Percentiles rank a stretch among this genome's conserved stretches.
Evolutionary conservation across 2,329 filamentous ascomycete species (phyloP).

Genomic region (Dichotomopilus funicola): DNA sequence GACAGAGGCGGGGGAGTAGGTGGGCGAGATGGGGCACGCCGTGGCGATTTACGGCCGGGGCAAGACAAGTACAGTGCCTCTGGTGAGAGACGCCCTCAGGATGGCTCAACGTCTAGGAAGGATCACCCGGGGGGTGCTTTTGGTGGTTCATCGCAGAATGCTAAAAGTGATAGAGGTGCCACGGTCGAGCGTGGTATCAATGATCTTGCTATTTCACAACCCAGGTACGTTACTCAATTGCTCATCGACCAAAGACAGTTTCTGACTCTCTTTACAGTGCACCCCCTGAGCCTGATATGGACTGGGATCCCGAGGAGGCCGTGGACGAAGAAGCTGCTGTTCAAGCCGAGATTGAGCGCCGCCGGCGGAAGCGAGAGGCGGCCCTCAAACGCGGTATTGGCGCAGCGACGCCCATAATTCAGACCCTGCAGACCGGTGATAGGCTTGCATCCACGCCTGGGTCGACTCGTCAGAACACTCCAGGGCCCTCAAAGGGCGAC

Average conservation of each 20-base stretch:
- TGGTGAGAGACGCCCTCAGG: conserved; percentile 43
- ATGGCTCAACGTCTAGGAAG: conserved; percentile 58
- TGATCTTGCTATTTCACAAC: conserved; percentile 26
- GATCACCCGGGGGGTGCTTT: conserved; percentile 52
- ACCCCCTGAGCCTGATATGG: conserved; percentile 25
- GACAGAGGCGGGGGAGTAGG: conserved; percentile 26
- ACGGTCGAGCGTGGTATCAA: conserved; percentile 38
- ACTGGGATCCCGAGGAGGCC: conserved; percentile 50
- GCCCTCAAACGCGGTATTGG: conserved; percentile 72
- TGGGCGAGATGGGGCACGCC: conserved; percentile 22
- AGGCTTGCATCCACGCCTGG: conserved; percentile 52
- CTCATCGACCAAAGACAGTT: not conserved
- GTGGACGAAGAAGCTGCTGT: conserved; percentile 54
- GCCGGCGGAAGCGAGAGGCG: conserved; percentile 76
- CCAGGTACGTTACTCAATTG: conserved; percentile 28
- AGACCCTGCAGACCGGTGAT: conserved; percentile 64
- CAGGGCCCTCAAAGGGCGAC: conserved; percentile 29
- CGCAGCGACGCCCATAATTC: conserved; percentile 64
- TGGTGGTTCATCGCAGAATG: conserved; percentile 54
- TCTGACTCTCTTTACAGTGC: conserved; percentile 2
- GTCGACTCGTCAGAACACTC: conserved; percentile 40
- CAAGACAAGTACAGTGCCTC: conserved; percentile 41
- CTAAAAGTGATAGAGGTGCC: conserved; percentile 62
- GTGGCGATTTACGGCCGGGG: conserved; percentile 26
- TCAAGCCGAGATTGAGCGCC: conserved; percentile 74